Conservation (phyloP, 371 early-diverging fungal species). For the Mortierella sp. region DNA sequence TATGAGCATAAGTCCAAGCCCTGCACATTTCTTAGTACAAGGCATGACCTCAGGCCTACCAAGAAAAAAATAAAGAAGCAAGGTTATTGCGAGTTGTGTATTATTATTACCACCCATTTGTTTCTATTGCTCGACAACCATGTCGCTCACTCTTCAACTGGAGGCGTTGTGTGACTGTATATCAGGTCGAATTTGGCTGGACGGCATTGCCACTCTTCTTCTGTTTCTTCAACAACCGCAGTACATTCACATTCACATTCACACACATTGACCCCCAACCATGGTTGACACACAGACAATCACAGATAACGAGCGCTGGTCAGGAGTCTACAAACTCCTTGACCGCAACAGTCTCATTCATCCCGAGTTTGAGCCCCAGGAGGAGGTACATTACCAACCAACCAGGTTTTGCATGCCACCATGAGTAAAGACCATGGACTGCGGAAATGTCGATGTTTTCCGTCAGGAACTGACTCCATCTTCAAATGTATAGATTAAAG, state of each 20-base stretch:
- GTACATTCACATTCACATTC: not conserved
- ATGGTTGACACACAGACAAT: conserved; percentile 31
- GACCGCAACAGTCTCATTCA: conserved; percentile 49
- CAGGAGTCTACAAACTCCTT: conserved; percentile 52
- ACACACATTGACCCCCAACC: not conserved
- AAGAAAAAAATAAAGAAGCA: not conserved
- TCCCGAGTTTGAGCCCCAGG: conserved; percentile 45
- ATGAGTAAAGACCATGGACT: not conserved
- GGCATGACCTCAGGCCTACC: conserved; percentile 27
- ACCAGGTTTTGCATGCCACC: not conserved
- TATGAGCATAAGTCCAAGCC: conserved; percentile 73
- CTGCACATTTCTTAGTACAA: conserved; percentile 58
- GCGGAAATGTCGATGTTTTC: conserved; percentile 5
- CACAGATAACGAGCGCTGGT: conserved; percentile 42
- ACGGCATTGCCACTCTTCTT: not conserved
- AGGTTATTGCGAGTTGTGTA: not conserved
- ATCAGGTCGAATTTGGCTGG: not conserved
- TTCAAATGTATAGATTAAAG: conserved; percentile 33
- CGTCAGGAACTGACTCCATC: not conserved
- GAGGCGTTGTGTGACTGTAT: not conserved
- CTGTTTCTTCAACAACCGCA: not conserved
- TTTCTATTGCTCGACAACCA: too few species aligned
- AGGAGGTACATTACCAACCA: conserved; percentile 15
- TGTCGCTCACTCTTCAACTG: not conserved
- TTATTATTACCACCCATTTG: not conserved